Conservation (phyloP, 1,284 basidiomycete genomes). For the Marasmius oreades region DNA sequence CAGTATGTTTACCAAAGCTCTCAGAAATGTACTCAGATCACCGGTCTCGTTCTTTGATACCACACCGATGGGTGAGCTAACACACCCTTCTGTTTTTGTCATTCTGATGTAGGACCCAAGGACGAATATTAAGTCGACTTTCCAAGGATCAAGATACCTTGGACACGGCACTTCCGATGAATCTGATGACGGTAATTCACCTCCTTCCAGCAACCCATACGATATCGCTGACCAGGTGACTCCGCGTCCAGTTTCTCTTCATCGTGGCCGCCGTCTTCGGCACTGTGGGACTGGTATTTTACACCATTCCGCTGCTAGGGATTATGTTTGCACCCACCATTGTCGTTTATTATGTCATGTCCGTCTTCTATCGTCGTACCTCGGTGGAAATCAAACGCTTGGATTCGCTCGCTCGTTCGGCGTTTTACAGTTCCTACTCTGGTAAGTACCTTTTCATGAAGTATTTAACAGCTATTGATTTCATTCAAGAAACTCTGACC, state of each 20-base stretch:
- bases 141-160: constrained; percentile 44
- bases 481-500: constrained; percentile 12
- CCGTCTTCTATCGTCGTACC: constrained; percentile 50
- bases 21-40: constrained; percentile 45
- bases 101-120: constrained; percentile 26
- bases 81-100: background rate
- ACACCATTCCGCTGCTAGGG: constrained; percentile 59
- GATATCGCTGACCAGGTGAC: too few relatives aligned
- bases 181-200: constrained; percentile 20
- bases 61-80: constrained; percentile 55
- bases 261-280: constrained; percentile 48
- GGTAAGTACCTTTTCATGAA: background rate
- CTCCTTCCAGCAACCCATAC: background rate
- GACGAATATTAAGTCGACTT: constrained; percentile 41
- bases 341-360: constrained; percentile 45
- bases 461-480: background rate
- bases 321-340: constrained; percentile 53
- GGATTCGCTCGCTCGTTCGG: constrained; percentile 65
- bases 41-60: constrained; percentile 66
- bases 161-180: constrained; percentile 36
- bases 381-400: constrained; percentile 68
- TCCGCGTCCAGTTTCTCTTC: constrained; percentile 34
- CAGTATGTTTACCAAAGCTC: constrained; percentile 45
- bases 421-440: constrained; percentile 52
- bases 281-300: constrained; percentile 56